These are phyloP conservation scores for Botryotinia calthae DNA, from an alignment of 2,329 filamentous ascomycete species.

Conservation along the genomic window DNA sequence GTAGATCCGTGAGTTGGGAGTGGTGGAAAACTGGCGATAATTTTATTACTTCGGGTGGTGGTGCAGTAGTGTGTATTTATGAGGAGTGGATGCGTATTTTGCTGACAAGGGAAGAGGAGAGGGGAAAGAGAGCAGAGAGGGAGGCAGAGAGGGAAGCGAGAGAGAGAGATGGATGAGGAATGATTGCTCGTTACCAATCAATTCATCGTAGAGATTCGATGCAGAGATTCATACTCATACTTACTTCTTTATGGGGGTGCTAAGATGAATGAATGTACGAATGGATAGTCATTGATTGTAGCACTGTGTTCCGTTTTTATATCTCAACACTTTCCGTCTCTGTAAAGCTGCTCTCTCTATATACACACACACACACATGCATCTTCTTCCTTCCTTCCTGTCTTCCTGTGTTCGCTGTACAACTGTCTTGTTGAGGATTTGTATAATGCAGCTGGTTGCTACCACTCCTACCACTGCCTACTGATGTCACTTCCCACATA, in stretches of 20 bases:
- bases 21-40: constrained; percentile 6
- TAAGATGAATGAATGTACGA: background rate
- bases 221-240: background rate
- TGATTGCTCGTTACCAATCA: background rate
- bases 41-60: constrained; percentile 9
- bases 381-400: background rate
- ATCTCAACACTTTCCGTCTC: background rate
- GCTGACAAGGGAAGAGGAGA: background rate
- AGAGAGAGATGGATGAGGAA: background rate
- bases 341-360: background rate
- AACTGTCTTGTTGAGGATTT: background rate
- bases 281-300: background rate
- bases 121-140: background rate
- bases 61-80: constrained; percentile 1
- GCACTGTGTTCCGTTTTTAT: background rate
- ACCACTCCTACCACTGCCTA: background rate
- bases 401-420: background rate
- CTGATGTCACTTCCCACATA: background rate
- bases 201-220: background rate
- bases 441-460: too few relatives aligned
- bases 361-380: background rate
- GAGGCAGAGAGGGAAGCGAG: background rate
- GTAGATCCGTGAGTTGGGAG: constrained; percentile 5
- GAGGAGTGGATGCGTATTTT: background rate
- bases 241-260: background rate